phyloP scores from a whole-genome alignment of 768 basidiomycete genomes.

The Serendipita vermifera region DNA sequence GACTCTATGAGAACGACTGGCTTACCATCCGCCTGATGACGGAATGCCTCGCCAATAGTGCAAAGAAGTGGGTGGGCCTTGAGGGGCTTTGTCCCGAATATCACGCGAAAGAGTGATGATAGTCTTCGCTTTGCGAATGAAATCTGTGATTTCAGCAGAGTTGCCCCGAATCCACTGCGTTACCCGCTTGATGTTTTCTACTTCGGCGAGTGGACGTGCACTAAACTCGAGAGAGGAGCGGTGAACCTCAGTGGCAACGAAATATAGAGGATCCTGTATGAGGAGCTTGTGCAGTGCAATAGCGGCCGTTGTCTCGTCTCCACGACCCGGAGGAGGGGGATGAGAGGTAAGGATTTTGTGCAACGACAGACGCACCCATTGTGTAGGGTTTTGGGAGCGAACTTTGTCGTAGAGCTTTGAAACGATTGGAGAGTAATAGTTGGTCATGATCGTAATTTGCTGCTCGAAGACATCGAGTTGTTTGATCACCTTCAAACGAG shows the following conservation, averaged over 20 bases:
- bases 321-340: slow-evolving; percentile 27
- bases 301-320: slow-evolving; percentile 30
- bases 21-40: too few relatives aligned
- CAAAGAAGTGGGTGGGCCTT: too few relatives aligned
- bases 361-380: slow-evolving; percentile 46
- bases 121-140: slow-evolving; percentile 36
- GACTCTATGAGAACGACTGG: too few relatives aligned
- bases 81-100: too few relatives aligned
- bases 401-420: slow-evolving; percentile 34
- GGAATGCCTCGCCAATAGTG: too few relatives aligned
- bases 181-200: slow-evolving; percentile 39
- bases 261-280: slow-evolving; percentile 41
- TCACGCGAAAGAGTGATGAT: slow-evolving; percentile 31
- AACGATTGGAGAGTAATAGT: slow-evolving; percentile 22
- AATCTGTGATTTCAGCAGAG: slow-evolving; percentile 32
- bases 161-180: slow-evolving; percentile 33
- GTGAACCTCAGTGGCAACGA: slow-evolving; percentile 39
- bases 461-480: slow-evolving; percentile 42
- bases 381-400: slow-evolving; percentile 32
- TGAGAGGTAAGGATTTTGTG: slow-evolving; percentile 36
- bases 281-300: slow-evolving; percentile 51
- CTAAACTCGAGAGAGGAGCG: slow-evolving; percentile 38
- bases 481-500: slow-evolving; percentile 52
- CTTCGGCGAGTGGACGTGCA: slow-evolving; percentile 49
- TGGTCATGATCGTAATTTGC: slow-evolving; percentile 31